Conservation (phyloP, 2,329 filamentous ascomycete species). For the Laburnicola sp. region DNA sequence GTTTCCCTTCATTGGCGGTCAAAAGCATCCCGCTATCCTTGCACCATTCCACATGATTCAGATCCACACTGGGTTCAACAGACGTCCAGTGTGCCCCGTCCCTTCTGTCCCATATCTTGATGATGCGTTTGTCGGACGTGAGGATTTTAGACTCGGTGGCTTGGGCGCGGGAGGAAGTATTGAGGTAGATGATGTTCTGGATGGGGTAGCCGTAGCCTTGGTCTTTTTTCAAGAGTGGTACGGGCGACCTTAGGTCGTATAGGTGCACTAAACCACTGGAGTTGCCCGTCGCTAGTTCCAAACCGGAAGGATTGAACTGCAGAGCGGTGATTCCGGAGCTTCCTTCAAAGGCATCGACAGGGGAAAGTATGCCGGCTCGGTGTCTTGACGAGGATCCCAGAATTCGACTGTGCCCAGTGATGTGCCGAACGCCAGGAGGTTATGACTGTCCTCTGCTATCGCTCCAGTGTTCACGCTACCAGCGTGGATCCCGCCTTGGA, state of each 20-base stretch:
- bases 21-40: conserved; percentile 92
- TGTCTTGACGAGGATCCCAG: conserved; percentile 85
- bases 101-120: conserved; percentile 91
- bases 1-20: conserved; percentile 93
- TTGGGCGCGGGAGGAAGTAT: conserved; percentile 66
- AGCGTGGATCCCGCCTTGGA: conserved; percentile 84
- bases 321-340: conserved; percentile 77
- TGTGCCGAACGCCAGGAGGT: conserved; percentile 89
- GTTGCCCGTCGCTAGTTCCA: conserved; percentile 85
- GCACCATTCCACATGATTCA: conserved; percentile 93
- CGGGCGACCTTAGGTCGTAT: conserved; percentile 87
- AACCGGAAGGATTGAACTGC: conserved; percentile 79
- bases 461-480: conserved; percentile 86
- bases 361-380: conserved; percentile 74
- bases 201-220: conserved; percentile 95
- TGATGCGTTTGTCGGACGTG: conserved; percentile 90
- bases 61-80: conserved; percentile 89
- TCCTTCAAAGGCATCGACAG: conserved; percentile 41
- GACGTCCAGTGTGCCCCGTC: conserved; percentile 91
- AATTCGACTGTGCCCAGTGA: conserved; percentile 95
- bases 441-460: conserved; percentile 86
- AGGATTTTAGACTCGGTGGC: conserved; percentile 72
- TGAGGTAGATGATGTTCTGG: conserved; percentile 74
- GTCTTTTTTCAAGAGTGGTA: conserved; percentile 85
- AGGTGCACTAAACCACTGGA: conserved; percentile 85